A percentile compares a stretch with the other conserved stretches of the same genome.
These are phyloP conservation scores for Leccinum subgranulosum DNA, from an alignment of 768 basidiomycete genomes.

Conservation along the genomic window DNA sequence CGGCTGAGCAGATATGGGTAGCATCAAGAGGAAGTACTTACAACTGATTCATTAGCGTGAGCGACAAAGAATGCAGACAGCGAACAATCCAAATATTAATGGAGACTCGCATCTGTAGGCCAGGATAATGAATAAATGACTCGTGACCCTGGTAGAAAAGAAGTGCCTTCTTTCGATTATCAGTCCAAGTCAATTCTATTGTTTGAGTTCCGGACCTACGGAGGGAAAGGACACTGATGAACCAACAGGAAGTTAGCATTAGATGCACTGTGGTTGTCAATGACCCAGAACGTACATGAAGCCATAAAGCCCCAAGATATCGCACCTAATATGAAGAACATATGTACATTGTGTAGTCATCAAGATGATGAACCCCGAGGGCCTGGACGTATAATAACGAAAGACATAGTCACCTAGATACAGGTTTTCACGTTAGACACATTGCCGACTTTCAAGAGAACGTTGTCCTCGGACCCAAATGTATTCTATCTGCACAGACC, in stretches of 20 bases:
- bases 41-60: not conserved
- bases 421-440: conserved; percentile 2
- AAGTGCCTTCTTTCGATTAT: conserved; percentile 3
- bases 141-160: conserved; percentile 3
- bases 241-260: not conserved
- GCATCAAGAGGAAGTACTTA: not conserved
- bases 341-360: not conserved
- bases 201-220: not conserved
- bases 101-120: conserved; percentile 9
- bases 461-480: conserved; percentile 8
- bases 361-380: not conserved
- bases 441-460: not conserved
- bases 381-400: conserved; percentile 4
- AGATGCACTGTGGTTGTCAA: not conserved
- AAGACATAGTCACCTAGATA: conserved; percentile 9
- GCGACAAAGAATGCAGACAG: not conserved
- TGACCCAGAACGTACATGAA: not conserved
- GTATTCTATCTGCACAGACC: conserved; percentile 6
- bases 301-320: not conserved
- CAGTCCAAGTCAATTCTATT: not conserved
- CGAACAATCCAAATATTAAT: no score
- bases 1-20: not conserved
- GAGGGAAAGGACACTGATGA: not conserved
- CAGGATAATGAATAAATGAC: not conserved
- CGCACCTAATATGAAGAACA: not conserved